Evolutionary conservation across 1,284 basidiomycete species (phyloP), one percentile per base, ranked within the genome.

Genomic region (Papiliotrema flavescens): DNA sequence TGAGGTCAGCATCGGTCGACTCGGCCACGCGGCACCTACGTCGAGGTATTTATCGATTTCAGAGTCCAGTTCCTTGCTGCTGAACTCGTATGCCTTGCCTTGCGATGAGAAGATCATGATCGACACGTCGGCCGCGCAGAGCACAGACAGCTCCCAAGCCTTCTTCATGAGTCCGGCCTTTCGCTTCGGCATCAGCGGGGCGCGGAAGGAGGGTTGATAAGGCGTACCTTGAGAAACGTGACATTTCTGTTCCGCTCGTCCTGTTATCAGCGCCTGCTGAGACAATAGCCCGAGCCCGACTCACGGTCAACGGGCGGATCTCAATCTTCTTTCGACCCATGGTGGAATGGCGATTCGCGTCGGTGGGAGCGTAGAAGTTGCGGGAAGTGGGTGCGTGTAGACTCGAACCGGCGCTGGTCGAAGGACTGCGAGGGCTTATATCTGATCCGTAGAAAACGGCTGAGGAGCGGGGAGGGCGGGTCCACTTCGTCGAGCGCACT

Each of bases 301-400:
- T 65, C 57, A 76, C 74, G 2, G 63, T 64, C 43, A 76, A 53
- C 34, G 73, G 73, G 47, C 73, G 62, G 55, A 76, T 76, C 54
- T 75, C 73, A 55, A 76, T 76, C 70, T 76, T 76, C 63, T 76
- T 76, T 51, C 75, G 64, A 19, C 75, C 75, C 75, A 76, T 76
- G 17, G 44, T 59, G 44, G 22, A 28, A 5, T 40, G 15, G 20
- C 6, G 11, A 32, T 32, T 32, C 11, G 28, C 17, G 39, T 40
- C 39, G 15, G 5, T 40, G 5, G 39, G 15, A n/a, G 39, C 5
- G 6, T 40, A 7, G 39, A 40, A 22, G 39, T 6, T n/a, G 39
- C 39, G 17, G 17, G 6, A 7, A 7, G 39, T 40, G 20, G 20
- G 17, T 15, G 39, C 5, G 39, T n/a, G 17, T 5, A 5, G 39